Conservation (phyloP, 2,329 filamentous ascomycete genomes). For the Pseudogymnoascus pannorum region DNA sequence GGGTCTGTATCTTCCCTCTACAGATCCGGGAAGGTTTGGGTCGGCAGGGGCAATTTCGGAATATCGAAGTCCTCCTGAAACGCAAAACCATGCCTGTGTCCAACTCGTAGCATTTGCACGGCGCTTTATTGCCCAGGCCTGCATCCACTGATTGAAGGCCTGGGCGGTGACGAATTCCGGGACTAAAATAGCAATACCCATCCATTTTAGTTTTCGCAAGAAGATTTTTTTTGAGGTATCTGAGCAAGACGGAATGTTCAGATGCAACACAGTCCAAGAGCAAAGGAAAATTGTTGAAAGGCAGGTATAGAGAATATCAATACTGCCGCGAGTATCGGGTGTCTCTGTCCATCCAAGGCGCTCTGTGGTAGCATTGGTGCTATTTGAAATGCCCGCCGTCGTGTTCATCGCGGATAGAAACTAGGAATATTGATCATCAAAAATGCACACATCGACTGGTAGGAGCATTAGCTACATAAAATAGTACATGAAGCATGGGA, state of each 20-base stretch:
- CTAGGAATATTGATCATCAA: neutral
- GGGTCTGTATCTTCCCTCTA: neutral
- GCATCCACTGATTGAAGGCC: neutral
- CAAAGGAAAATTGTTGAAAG: neutral
- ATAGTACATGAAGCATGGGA: too few relatives aligned
- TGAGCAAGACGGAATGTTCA: neutral
- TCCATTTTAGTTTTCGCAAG: neutral
- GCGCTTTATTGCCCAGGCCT: neutral
- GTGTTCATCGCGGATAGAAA: neutral
- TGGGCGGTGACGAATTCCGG: neutral
- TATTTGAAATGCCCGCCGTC: neutral
- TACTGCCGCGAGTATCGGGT: neutral
- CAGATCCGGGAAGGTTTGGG: neutral
- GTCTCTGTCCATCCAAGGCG: neutral
- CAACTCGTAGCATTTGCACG: neutral
- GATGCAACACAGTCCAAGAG: neutral
- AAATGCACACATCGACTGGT: neutral
- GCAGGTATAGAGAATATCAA: neutral
- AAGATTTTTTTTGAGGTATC: neutral
- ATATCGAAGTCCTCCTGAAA: neutral
- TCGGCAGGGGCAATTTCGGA: neutral
- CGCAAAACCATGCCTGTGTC: neutral
- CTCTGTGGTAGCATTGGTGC: neutral
- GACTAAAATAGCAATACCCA: neutral
- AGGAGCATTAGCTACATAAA: neutral